Base-by-base conservation (phyloP, 768 basidiomycete genomes). In the Tremella yokohamensis region DNA sequence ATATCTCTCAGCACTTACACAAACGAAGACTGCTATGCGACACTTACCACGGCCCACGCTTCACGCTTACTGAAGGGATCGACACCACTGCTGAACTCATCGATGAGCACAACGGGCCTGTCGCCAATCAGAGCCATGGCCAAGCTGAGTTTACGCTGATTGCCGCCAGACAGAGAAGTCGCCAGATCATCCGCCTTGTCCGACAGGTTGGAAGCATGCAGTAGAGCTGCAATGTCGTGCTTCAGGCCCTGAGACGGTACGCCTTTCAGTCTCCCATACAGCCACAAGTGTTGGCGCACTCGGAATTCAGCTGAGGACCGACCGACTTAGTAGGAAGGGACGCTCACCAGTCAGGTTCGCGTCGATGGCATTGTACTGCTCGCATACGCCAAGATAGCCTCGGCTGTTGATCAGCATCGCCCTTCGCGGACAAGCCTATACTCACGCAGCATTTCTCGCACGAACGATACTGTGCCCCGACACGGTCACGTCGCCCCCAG, bases 351-450 rank as follows among this genome's bases (percentile, higher is more conserved):
- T 88, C 40, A 89, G 72, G 66, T 88, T 85, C 12, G 83, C 78
- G 63, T 89, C 88, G 61, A 89, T 88, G 1, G 88, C 87, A 1
- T 87, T 88, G 75, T 89, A 88, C 62, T 89, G 88, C 0, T 88
- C 88, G 70, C 88, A 90, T 50, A 90, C 86, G 2, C 88, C 88
- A 6, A 90, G 82, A 19, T 84, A 81, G 7, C 85, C 80, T 22
- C 65, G 54, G 1, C 56, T 57, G 18, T 2, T 29, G 4, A 18
- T 26, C 37, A 37, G 11, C 18, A 37, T 22, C 9, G 29, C 29
- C 4, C 29, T 34, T 34, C 4, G 29, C 11, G 29, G 11, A 34
- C 11, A 4, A 11, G 29, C 11, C 29, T 11, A 11, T 13, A 60
- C 60, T 56, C 87, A 82, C 38, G 88, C 86, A 3, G 74, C 79